These are phyloP conservation scores for Bromus sterilis DNA, from an alignment of 176 grass and related monocot species.

Conservation along the genomic window DNA sequence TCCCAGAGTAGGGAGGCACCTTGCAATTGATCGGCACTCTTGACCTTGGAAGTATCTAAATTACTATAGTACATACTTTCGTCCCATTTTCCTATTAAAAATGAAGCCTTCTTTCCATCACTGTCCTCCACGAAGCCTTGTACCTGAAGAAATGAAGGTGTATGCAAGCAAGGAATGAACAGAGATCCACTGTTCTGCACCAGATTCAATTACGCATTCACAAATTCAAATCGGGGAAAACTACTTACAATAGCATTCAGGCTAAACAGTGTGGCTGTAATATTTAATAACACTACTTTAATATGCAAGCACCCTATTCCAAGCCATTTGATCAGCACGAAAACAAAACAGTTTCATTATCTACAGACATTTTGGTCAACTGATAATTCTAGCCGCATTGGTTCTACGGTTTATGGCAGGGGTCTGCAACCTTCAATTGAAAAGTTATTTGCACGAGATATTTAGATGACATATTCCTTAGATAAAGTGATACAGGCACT, in stretches of 20 bases:
- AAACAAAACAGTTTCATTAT: background rate
- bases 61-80: constrained; percentile 51
- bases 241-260: background rate
- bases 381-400: background rate
- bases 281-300: background rate
- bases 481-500: background rate
- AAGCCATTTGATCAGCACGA: background rate
- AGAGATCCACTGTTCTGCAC: constrained; percentile 13
- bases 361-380: background rate
- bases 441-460: background rate
- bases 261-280: too few relatives aligned
- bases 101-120: constrained; percentile 45
- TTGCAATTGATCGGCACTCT: constrained; percentile 33
- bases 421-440: background rate
- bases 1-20: constrained; percentile 59
- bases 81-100: constrained; percentile 85
- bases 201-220: background rate
- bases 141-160: constrained; percentile 37
- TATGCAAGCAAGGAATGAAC: constrained; percentile 2
- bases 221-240: background rate
- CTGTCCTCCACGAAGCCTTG: constrained; percentile 77
- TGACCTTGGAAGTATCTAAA: constrained; percentile 48
- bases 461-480: background rate
- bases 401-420: background rate
- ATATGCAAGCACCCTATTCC: background rate